These are phyloP conservation scores for Scytalidium lignicola DNA, from an alignment of 2,329 filamentous ascomycete genomes.

Conservation along the genomic window DNA sequence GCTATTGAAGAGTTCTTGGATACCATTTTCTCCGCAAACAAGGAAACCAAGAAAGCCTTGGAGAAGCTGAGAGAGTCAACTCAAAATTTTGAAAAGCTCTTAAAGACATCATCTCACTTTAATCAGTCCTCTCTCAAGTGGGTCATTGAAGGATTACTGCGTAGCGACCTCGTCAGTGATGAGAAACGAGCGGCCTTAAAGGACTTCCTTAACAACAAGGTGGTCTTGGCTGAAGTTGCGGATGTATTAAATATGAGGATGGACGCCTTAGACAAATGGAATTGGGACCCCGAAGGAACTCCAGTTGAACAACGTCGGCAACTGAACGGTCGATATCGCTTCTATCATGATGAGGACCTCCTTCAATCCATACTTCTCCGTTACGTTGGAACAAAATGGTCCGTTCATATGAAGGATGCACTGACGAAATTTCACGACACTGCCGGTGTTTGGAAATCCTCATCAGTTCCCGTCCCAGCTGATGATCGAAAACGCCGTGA, in stretches of 20 bases:
- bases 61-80: constrained; percentile 34
- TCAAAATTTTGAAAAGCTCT: constrained; percentile 26
- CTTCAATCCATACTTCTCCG: constrained; percentile 49
- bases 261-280: constrained; percentile 43
- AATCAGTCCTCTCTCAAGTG: constrained; percentile 33
- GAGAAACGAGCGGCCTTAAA: constrained; percentile 43
- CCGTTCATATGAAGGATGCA: constrained; percentile 35
- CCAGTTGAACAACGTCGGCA: constrained; percentile 46
- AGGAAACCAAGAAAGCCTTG: constrained; percentile 35
- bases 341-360: constrained; percentile 55
- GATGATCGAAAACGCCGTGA: constrained; percentile 36
- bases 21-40: constrained; percentile 39
- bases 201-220: constrained; percentile 42
- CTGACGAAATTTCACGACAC: constrained; percentile 23
- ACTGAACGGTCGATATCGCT: constrained; percentile 52
- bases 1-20: constrained; percentile 45
- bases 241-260: constrained; percentile 55
- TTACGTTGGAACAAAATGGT: constrained; percentile 46
- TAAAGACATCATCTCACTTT: constrained; percentile 29
- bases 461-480: constrained; percentile 26
- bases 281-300: constrained; percentile 40
- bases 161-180: constrained; percentile 44
- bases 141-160: constrained; percentile 42
- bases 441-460: constrained; percentile 11
- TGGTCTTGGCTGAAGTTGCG: constrained; percentile 46